Conservation (phyloP, 345 rosid genomes). For the Abelmoschus esculentus region DNA sequence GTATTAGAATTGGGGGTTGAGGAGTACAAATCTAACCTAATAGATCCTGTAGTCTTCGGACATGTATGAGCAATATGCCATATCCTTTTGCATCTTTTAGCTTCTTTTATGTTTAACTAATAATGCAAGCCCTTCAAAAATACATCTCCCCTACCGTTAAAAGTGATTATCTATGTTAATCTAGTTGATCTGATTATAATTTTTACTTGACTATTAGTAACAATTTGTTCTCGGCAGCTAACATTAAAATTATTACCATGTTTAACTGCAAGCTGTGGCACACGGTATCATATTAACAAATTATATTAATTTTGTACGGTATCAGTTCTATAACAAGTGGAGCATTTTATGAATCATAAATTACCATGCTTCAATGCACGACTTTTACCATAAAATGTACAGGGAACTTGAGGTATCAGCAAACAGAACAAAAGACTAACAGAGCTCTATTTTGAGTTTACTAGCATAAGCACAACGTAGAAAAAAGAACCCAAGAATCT, state of each 20-base stretch:
- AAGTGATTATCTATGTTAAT: neutral
- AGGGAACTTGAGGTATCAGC: neutral
- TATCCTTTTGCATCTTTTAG: neutral
- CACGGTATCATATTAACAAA: neutral
- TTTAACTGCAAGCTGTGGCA: neutral
- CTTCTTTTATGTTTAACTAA: neutral
- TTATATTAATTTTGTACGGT: neutral
- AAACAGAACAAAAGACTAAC: neutral
- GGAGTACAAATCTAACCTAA: no score
- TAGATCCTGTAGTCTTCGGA: neutral
- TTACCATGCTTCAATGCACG: neutral
- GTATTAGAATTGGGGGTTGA: no score
- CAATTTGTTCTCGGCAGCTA: neutral
- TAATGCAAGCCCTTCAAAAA: neutral
- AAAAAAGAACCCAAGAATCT: neutral
- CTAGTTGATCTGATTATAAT: neutral
- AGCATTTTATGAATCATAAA: neutral
- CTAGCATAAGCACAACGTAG: neutral
- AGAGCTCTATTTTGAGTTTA: neutral
- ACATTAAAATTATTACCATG: neutral
- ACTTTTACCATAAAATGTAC: neutral
- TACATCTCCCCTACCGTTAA: neutral
- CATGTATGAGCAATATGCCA: neutral
- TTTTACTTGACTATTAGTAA: neutral
- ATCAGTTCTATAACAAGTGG: neutral